Percentiles rank a stretch among this genome's conserved stretches.
phyloP scores from a whole-genome alignment of 352 stramenopile genomes.

The Globisporangium paroecandrum region DNA sequence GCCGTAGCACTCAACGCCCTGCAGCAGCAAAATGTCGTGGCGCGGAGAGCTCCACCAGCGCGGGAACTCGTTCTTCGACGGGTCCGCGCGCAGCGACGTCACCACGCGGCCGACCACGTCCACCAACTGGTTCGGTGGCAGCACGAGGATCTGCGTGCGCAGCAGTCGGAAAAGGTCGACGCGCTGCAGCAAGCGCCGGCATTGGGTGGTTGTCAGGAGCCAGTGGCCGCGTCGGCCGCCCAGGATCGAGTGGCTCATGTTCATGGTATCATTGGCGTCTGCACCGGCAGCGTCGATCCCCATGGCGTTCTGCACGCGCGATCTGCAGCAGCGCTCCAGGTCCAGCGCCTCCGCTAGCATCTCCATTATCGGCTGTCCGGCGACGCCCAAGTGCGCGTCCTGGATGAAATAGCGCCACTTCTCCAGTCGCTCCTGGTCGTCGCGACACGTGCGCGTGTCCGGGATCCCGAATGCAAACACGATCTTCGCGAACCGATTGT shows the following conservation, averaged over 20 bases:
- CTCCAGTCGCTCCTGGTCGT: constrained; percentile 42
- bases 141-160: constrained; percentile 61
- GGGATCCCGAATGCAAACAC: constrained; percentile 77
- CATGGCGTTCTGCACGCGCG: constrained; percentile 21
- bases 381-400: constrained; percentile 44
- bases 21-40: constrained; percentile 78
- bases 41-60: constrained; percentile 72
- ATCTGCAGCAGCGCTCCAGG: constrained; percentile 58
- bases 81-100: constrained; percentile 20
- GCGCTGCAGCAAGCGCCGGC: constrained; percentile 62
- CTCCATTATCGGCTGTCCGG: constrained; percentile 35
- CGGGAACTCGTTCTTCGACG: constrained; percentile 33
- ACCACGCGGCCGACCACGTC: constrained; percentile 56
- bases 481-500: constrained; percentile 76
- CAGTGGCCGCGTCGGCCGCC: constrained; percentile 61
- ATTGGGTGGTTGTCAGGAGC: constrained; percentile 55
- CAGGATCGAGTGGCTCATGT: constrained; percentile 51
- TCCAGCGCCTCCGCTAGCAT: constrained; percentile 53
- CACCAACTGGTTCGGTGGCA: constrained; percentile 59
- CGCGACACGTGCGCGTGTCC: constrained; percentile 54
- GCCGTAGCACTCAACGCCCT: constrained; percentile 80
- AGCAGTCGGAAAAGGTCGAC: constrained; percentile 80
- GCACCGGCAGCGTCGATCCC: neutral
- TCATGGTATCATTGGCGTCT: constrained; percentile 8
- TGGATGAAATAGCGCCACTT: constrained; percentile 83